Evolutionary conservation across 1,284 basidiomycete species (phyloP), one percentile per base, ranked within the genome.

Genomic region (Gastroboletus turbinatus): DNA sequence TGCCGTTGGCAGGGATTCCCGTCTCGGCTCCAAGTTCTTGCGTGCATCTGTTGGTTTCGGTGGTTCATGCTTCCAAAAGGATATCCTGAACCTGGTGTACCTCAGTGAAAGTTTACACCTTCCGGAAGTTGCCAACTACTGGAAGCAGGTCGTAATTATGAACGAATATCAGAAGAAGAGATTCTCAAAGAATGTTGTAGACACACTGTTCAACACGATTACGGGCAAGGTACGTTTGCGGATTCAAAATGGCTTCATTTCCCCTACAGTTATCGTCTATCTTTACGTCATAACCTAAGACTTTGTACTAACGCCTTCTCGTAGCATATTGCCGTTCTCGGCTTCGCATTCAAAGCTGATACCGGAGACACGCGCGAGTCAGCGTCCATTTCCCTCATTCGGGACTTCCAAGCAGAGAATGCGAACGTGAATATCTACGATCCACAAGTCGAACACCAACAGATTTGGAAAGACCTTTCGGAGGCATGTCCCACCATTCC

Each of bases 11-110:
- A 88, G 88, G 65, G 97, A 99, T 76, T 82, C 86, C 25, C 93
- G 97, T 62, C 84, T 99, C 56, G 97, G 97, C 5, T 84, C 93
- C 68, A 96, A 94, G 74, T 99, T 99, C 85, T 81, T 99, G 68
- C 94, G 93, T 74, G 92, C 94, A 38, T 92, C 88, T 42, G 92
- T 96, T 60, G 94, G 96, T n/a, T 99, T 98, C 67, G 96, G 96
- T 63, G 96, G 96, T 35, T 95, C 92, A 36, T 99, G 97, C 79
- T 99, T 99, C 91, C 95, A 98, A 78, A 97, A 97, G 76, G 96
- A 99, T 73, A 98, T 99, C 72, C 86, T 99, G 67, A 99, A 99
- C 80, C 81, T 99, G 57, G 96, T 98, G 51, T 99, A 99, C 79
- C 84, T 98, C 39, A 91, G 87, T 71, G 95, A 98, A 79, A 94